phyloP scores from a whole-genome alignment of 2,329 filamentous ascomycete species.

The Cytospora mali region DNA sequence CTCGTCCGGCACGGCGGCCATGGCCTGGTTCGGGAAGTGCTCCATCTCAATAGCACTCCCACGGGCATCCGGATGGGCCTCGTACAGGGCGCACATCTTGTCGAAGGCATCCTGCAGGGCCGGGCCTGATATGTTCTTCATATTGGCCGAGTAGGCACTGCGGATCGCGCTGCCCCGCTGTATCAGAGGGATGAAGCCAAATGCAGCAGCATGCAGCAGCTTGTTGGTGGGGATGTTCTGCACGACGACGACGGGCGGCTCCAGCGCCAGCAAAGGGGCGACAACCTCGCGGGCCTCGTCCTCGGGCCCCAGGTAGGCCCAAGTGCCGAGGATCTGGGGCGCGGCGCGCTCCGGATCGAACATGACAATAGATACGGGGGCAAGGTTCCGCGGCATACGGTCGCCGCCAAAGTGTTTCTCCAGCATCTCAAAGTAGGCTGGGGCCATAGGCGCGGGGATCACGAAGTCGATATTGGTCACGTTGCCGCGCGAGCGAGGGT shows the following conservation, averaged over 20 bases:
- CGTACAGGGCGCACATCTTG: background rate
- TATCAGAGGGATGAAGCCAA: background rate
- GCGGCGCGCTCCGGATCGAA: background rate
- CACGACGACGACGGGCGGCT: background rate
- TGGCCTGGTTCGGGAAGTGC: background rate
- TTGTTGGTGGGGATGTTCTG: constrained; percentile 1
- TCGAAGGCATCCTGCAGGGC: background rate
- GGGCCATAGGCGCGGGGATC: background rate
- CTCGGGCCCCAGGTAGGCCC: constrained; percentile 6
- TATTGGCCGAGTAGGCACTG: background rate
- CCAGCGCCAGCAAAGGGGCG: background rate
- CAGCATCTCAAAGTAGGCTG: constrained; percentile 4
- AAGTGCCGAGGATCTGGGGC: background rate
- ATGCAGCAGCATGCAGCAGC: constrained; percentile 1
- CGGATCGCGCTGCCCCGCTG: background rate
- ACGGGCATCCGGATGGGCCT: background rate
- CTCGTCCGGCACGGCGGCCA: background rate
- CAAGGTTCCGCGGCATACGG: background rate
- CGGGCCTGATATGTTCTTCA: background rate
- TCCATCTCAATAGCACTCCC: background rate
- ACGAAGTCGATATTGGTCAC: constrained; percentile 7
- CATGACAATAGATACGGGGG: background rate
- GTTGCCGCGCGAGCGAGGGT: background rate
- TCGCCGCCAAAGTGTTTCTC: constrained; percentile 1
- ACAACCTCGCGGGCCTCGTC: constrained; percentile 4